Percentiles rank a stretch among this genome's conserved stretches.
phyloP scores from a whole-genome alignment of 1,284 basidiomycete species.

The Rhodotorula sp. region DNA sequence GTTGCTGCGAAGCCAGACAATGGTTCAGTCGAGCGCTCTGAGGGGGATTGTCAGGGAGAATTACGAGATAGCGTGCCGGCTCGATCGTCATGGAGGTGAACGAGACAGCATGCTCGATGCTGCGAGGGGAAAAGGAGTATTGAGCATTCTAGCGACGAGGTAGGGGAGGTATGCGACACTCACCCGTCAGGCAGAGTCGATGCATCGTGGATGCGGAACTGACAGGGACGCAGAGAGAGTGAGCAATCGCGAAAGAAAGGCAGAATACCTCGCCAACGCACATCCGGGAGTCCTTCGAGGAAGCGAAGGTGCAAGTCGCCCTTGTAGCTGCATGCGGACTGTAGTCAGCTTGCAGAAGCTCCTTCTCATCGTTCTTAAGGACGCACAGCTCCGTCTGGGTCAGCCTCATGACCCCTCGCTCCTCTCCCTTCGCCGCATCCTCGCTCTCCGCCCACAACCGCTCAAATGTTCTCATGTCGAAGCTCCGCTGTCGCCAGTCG shows the following conservation, averaged over 20 bases:
- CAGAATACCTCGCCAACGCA: not conserved
- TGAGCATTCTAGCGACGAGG: not conserved
- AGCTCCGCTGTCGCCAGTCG: constrained; percentile 45
- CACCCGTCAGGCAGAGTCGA: constrained; percentile 1
- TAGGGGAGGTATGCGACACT: constrained; percentile 41
- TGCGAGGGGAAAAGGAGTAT: not conserved
- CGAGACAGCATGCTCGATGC: constrained; percentile 44
- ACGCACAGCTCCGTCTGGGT: constrained; percentile 49
- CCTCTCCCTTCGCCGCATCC: constrained; percentile 41
- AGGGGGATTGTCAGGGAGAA: not conserved
- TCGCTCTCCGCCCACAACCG: constrained; percentile 36
- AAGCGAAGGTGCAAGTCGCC: constrained; percentile 47
- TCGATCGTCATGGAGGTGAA: constrained; percentile 51
- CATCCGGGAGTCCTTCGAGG: constrained; percentile 48
- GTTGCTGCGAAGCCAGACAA: not conserved
- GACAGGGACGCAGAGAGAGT: not conserved
- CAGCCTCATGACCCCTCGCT: constrained; percentile 46
- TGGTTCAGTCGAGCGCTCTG: not conserved
- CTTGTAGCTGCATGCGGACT: constrained; percentile 38
- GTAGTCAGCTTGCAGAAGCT: not conserved
- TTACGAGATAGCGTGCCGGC: constrained; percentile 46
- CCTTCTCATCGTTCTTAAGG: no score
- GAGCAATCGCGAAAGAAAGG: not conserved
- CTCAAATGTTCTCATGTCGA: constrained; percentile 45
- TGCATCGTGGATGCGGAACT: constrained; percentile 31